Evolutionary conservation across 495 filamentous ascomycete genomes (phyloP).

Genomic region (Evansstolkia leycettana): DNA sequence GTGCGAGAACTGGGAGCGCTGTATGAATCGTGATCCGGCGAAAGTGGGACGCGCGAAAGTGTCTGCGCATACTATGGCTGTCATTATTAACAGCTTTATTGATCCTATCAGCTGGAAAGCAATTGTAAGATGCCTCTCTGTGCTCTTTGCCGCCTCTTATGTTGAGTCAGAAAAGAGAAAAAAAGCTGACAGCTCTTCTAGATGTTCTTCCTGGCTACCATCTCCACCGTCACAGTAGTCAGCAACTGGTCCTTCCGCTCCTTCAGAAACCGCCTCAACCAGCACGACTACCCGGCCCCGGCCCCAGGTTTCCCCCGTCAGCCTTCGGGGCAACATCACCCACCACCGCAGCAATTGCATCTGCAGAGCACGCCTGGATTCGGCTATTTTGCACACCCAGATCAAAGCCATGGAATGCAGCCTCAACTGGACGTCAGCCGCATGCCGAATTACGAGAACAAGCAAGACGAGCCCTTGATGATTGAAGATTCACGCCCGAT

Average conservation of each 20-base stretch:
- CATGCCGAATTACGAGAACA: constrained; percentile 4
- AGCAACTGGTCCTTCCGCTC: constrained; percentile 38
- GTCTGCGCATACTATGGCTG: constrained; percentile 66
- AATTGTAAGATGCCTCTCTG: constrained; percentile 36
- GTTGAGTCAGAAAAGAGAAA: no score
- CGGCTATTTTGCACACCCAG: constrained; percentile 15
- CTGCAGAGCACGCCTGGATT: constrained; percentile 15
- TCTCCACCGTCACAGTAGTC: constrained; percentile 29
- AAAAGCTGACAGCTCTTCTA: constrained; percentile 13
- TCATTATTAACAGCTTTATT: constrained; percentile 63
- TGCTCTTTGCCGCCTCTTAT: not conserved
- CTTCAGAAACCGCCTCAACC: constrained; percentile 26
- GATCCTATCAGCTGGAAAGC: constrained; percentile 64
- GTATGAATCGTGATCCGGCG: constrained; percentile 67
- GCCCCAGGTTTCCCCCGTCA: constrained; percentile 11
- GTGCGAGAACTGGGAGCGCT: constrained; percentile 71
- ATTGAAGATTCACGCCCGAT: constrained; percentile 20
- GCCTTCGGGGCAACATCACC: constrained; percentile 11
- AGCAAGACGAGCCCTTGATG: constrained; percentile 20
- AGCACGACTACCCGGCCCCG: constrained; percentile 19
- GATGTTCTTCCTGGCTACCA: constrained; percentile 29
- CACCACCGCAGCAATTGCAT: constrained; percentile 9
- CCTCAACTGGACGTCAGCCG: not conserved
- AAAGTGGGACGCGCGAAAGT: constrained; percentile 55
- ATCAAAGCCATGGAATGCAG: constrained; percentile 5